Conservation (phyloP, 2,329 filamentous ascomycete genomes). For the Cytospora schulzeri region DNA sequence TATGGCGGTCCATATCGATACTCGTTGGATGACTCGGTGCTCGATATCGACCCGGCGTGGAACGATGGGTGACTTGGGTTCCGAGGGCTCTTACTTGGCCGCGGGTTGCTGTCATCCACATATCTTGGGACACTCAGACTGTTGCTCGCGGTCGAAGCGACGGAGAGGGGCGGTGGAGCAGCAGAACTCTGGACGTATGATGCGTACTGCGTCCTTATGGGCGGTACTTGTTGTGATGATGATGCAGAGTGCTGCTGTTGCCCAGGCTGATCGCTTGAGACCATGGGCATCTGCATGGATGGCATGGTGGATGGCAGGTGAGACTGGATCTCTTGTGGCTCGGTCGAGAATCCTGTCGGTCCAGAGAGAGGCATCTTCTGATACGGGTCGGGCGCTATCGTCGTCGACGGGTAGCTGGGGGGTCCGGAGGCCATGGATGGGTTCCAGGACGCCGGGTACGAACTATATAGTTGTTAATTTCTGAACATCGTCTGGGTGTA, state of each 20-base stretch:
- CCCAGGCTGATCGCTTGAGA: conserved; percentile 50
- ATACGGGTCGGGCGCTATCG: conserved; percentile 54
- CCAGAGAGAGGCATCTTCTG: conserved; percentile 56
- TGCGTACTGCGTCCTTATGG: conserved; percentile 57
- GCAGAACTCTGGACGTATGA: conserved; percentile 53
- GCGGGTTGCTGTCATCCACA: conserved; percentile 52
- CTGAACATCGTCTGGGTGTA: background rate
- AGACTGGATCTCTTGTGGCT: conserved; percentile 56
- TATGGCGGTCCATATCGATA: conserved; percentile 57
- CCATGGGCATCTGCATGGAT: conserved; percentile 54
- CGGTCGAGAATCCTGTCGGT: conserved; percentile 49
- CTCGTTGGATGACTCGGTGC: conserved; percentile 53
- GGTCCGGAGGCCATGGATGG: conserved; percentile 51
- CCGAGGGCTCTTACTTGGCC: conserved; percentile 59
- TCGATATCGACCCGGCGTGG: conserved; percentile 52
- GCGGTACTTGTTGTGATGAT: conserved; percentile 33
- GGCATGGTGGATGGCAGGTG: conserved; percentile 57
- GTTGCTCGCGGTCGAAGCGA: conserved; percentile 46
- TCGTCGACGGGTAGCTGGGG: conserved; percentile 52
- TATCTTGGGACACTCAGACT: conserved; percentile 59
- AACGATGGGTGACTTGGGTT: conserved; percentile 57
- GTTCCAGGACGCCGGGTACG: conserved; percentile 60
- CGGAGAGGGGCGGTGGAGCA: conserved; percentile 52
- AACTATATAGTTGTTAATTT: conserved; percentile 42
- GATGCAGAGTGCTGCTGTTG: conserved; percentile 22